Conservation (phyloP, 495 filamentous ascomycete species). For the Penicillium egyptiacum region DNA sequence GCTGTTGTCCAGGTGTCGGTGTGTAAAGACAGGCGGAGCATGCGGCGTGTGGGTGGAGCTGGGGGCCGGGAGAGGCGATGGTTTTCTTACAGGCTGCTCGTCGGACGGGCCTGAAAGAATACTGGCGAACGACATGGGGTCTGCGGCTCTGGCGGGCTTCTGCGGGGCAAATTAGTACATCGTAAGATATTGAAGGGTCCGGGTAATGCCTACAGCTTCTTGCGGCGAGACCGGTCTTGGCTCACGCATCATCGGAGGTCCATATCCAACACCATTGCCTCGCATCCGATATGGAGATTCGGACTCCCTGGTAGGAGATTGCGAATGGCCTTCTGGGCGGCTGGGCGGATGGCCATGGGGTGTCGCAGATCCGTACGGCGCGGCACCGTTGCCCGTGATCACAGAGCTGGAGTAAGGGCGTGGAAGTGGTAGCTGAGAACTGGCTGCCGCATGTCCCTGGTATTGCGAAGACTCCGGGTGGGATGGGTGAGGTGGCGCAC, state of each 20-base stretch:
- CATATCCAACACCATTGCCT: conserved; percentile 36
- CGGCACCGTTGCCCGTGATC: conserved; percentile 38
- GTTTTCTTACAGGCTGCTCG: conserved; percentile 57
- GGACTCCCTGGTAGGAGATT: conserved; percentile 43
- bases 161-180: conserved; percentile 28
- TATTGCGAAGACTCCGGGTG: conserved; percentile 47
- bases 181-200: neutral
- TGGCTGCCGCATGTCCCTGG: conserved; percentile 37
- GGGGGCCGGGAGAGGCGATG: conserved; percentile 32
- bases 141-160: conserved; percentile 65
- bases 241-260: conserved; percentile 33
- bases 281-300: conserved; percentile 41
- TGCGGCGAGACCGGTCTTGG: conserved; percentile 37
- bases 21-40: conserved; percentile 12
- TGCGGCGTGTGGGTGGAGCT: conserved; percentile 27
- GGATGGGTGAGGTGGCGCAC: conserved; percentile 48
- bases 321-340: conserved; percentile 44
- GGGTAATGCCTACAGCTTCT: conserved; percentile 37
- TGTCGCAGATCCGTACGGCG: conserved; percentile 40
- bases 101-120: conserved; percentile 72
- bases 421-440: conserved; percentile 38
- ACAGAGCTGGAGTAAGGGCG: conserved; percentile 48
- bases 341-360: conserved; percentile 50
- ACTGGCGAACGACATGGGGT: conserved; percentile 90
- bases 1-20: conserved; percentile 27